Evolutionary conservation across 768 basidiomycete genomes (phyloP), one percentile per base, ranked within the genome.

Genomic region (Boletellus emodensis): DNA sequence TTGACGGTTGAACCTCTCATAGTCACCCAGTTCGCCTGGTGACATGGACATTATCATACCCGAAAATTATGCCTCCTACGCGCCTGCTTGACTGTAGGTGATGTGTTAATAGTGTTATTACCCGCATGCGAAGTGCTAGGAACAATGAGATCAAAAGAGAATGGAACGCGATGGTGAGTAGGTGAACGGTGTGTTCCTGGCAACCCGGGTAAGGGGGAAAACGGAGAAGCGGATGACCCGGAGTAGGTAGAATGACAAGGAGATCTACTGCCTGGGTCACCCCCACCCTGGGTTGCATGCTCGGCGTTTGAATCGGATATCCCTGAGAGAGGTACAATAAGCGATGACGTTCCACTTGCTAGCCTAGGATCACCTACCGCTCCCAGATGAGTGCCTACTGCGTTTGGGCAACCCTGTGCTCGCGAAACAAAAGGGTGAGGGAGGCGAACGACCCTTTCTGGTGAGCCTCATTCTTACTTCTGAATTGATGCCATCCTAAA

Each of bases 161-260:
- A 20, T 28, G 36, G 35, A 6, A 34, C 15, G 17, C n/a, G 18
- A 14, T 20, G 10, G 8, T n/a, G 24, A 14, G 22, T 17, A 1
- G 44, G 44, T n/a, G 44, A 28, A 12, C 8, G 22, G 34, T 14
- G 5, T 1, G 40, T 17, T 17, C n/a, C 40, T 15, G 15, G n/a
- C n/a, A 7, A 3, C 11, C n/a, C 13, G 12, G 12, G 8, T 30
- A 38, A 45, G 8, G 6, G 49, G 8, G 28, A 49, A 20, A 41
- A 39, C 17, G 56, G 36, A 35, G 56, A 26, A 17, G 42, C 33
- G 15, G 55, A 46, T 34, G 42, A 20, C 20, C 45, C 49, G 20
- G 12, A 10, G 10, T 47, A 39, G 12, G 0, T 9, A 13, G 53
- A 40, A 7, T 36, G 44, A 18, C 44, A 44, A 40, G 28, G 4